phyloP scores from a whole-genome alignment of 2,329 filamentous ascomycete genomes.

The Hyphodiscus sp. region DNA sequence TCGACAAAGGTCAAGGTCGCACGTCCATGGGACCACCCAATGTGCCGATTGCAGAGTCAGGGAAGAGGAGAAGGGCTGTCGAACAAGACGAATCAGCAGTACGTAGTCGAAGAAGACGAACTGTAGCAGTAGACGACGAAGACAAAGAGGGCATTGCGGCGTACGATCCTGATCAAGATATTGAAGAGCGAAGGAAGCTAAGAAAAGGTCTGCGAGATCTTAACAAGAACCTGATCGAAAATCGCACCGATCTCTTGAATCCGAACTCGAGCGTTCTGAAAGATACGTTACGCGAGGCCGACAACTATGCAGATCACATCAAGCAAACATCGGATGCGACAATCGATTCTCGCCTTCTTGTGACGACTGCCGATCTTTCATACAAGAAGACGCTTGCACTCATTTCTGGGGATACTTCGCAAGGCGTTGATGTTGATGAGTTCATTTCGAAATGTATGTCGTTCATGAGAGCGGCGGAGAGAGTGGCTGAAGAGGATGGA shows the following conservation, averaged over 20 bases:
- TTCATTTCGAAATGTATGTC: conserved; percentile 85
- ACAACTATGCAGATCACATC: conserved; percentile 59
- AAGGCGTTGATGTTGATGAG: conserved; percentile 82
- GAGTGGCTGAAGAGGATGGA: conserved; percentile 42
- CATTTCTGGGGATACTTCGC: conserved; percentile 63
- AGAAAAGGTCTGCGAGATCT: conserved; percentile 66
- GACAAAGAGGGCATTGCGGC: conserved; percentile 34
- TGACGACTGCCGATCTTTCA: conserved; percentile 72
- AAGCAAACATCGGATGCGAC: conserved; percentile 88
- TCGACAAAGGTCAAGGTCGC: conserved; percentile 38
- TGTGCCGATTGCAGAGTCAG: conserved; percentile 7
- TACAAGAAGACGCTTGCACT: conserved; percentile 72
- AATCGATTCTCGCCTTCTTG: conserved; percentile 80
- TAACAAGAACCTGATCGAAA: conserved; percentile 53
- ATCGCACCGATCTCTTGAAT: conserved; percentile 63
- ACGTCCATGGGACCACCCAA: conserved; percentile 31
- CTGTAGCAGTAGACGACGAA: conserved; percentile 27
- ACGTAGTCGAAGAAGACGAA: conserved; percentile 23
- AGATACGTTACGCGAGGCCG: conserved; percentile 59
- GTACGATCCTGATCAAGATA: conserved; percentile 80
- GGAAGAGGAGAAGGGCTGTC: conserved; percentile 22
- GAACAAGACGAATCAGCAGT: conserved; percentile 15
- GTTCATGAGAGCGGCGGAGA: conserved; percentile 68
- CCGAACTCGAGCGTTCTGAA: conserved; percentile 58
- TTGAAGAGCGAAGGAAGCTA: conserved; percentile 64